Base-by-base conservation (phyloP, 2,329 filamentous ascomycete genomes). In the Arthrobotrys musiformis region DNA sequence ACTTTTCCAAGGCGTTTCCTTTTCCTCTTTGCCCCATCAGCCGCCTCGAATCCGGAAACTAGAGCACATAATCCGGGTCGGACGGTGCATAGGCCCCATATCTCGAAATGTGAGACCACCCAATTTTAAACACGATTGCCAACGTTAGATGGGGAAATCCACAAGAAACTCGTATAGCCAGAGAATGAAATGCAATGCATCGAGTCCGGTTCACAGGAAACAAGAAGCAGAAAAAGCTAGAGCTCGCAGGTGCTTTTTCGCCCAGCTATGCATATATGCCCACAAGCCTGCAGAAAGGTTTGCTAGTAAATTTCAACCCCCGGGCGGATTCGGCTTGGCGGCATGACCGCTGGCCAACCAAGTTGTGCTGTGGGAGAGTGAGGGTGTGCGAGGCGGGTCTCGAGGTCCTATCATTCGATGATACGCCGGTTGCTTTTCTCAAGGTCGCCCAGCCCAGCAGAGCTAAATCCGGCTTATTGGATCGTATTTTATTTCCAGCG, bases 381-480 rank as follows among this genome's bases (percentile, higher is more conserved):
- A 40, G 54, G 54, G 30, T 58, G 30, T 58, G 54, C 54, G 11
- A 58, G 19, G 54, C 54, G 54, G 54, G 54, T 58, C 54, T 58
- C 26, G 54, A 58, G 54, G 13, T 58, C 54, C 54, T 58, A 58
- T 58, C 54, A 58, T 58, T 56, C 50, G 50, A 58, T 15, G 13
- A 4, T 35, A 17, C 50, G 50, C 50, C 30, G 24, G 37, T 35
- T n/a, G n/a, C n/a, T n/a, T n/a, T n/a, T n/a, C n/a, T n/a, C n/a
- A n/a, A n/a, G n/a, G n/a, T n/a, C n/a, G n/a, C n/a, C n/a, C n/a
- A n/a, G n/a, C n/a, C n/a, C n/a, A n/a, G n/a, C n/a, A n/a, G n/a
- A 35, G 17, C 54, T 58, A 58, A 58, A 58, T 58, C 54, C 54
- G 54, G 54, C 11, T 56, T 35, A 56, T 56, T 56, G 50, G 50